Evolutionary conservation across 257 asterid species (phyloP).

Genomic region (Mentha longifolia): DNA sequence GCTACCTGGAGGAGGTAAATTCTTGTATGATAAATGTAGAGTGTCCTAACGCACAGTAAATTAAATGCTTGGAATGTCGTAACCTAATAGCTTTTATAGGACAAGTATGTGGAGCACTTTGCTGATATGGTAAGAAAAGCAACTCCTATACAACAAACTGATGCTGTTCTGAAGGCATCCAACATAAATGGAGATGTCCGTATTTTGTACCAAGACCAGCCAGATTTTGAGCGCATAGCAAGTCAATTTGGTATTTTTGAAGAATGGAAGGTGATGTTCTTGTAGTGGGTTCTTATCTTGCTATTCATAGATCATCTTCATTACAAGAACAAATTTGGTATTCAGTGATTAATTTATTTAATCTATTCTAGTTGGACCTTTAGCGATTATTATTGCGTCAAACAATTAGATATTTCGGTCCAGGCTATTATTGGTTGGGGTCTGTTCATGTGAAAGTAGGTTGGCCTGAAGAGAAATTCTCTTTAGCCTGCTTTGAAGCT

Average conservation of each 20-base stretch:
- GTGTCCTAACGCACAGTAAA: slow-evolving; percentile 5
- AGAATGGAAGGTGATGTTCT: slow-evolving; percentile 90
- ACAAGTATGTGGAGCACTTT: slow-evolving; percentile 73
- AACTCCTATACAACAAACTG: slow-evolving; percentile 65
- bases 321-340: slow-evolving; percentile 3
- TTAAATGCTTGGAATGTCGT: slow-evolving; percentile 10
- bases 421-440: slow-evolving; percentile 7
- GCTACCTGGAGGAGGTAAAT: slow-evolving; percentile 90
- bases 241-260: slow-evolving; percentile 90
- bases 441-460: slow-evolving; percentile 3
- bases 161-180: slow-evolving; percentile 63
- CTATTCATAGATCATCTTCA: neutral
- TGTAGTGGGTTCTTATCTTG: slow-evolving; percentile 5
- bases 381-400: neutral
- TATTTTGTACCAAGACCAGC: slow-evolving; percentile 69
- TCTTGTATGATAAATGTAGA: slow-evolving; percentile 24
- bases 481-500: neutral
- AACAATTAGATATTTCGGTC: slow-evolving; percentile 1
- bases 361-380: neutral
- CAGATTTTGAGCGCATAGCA: slow-evolving; percentile 71
- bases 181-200: slow-evolving; percentile 84
- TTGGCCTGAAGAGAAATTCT: slow-evolving; percentile 1
- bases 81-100: slow-evolving; percentile 50
- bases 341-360: neutral
- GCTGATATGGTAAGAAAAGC: slow-evolving; percentile 73